Evolutionary conservation across 805 yeast genomes (phyloP).

Genomic region (Ascoidea rubescens): DNA sequence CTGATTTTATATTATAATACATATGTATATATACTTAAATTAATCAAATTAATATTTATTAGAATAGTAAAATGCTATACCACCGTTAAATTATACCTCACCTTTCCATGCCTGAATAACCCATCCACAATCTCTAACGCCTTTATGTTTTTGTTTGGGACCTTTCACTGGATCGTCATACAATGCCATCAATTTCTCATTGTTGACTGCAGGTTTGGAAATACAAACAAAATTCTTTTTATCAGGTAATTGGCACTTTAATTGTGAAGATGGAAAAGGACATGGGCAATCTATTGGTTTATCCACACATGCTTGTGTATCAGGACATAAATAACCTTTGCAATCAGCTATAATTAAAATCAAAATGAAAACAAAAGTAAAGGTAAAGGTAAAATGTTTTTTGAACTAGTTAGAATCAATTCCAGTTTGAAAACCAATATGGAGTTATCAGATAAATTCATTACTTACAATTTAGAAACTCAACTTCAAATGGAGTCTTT

Average conservation of each 20-base stretch:
- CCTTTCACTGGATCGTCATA: constrained; percentile 33
- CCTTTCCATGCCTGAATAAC: constrained; percentile 63
- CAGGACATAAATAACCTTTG: constrained; percentile 62
- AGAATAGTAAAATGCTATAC: no score
- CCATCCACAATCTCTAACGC: constrained; percentile 75
- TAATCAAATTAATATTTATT: no score
- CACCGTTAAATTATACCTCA: constrained; percentile 17
- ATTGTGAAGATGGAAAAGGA: constrained; percentile 73
- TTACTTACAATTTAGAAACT: constrained; percentile 17
- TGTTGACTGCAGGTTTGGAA: constrained; percentile 55
- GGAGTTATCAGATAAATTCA: neutral
- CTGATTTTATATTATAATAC: no score
- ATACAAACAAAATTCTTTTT: constrained; percentile 60
- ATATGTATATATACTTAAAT: no score
- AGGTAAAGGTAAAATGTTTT: neutral
- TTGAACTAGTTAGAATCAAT: neutral
- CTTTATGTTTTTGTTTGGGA: constrained; percentile 27
- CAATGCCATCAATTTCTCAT: constrained; percentile 17
- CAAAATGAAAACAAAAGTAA: neutral
- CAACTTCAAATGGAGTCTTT: constrained; percentile 20
- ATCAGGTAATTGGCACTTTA: constrained; percentile 68
- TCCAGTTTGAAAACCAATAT: neutral
- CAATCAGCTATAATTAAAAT: constrained; percentile 29
- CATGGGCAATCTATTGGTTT: constrained; percentile 73
- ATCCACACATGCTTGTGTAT: constrained; percentile 66